These are phyloP conservation scores for Ceratobasidium sp. DNA, from an alignment of 1,284 basidiomycete species.

Conservation along the genomic window DNA sequence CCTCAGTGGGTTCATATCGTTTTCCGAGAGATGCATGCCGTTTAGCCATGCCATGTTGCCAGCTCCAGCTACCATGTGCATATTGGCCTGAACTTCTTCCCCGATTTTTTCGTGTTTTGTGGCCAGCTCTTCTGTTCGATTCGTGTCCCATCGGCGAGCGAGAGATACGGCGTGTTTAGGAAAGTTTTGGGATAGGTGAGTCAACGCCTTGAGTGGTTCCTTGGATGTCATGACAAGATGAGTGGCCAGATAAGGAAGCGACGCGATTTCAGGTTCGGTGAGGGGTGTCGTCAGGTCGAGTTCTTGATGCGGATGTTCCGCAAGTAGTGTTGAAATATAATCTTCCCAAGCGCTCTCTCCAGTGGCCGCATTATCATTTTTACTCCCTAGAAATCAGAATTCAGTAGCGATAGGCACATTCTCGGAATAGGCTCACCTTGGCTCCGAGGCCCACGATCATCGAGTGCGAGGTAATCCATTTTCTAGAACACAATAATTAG, in stretches of 20 bases:
- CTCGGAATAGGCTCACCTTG: conserved; percentile 33
- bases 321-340: conserved; percentile 44
- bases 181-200: conserved; percentile 83
- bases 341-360: conserved; percentile 51
- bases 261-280: conserved; percentile 65
- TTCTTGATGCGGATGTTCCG: conserved; percentile 51
- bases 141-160: conserved; percentile 59
- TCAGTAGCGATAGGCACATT: background rate
- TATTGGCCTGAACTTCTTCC: conserved; percentile 66
- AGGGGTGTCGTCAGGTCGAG: conserved; percentile 65
- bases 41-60: conserved; percentile 77
- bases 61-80: conserved; percentile 61
- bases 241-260: conserved; percentile 46
- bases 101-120: conserved; percentile 54
- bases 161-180: conserved; percentile 81
- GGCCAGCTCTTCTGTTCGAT: conserved; percentile 56
- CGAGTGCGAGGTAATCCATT: conserved; percentile 94
- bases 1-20: conserved; percentile 76
- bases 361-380: conserved; percentile 51
- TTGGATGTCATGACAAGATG: conserved; percentile 72
- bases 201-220: conserved; percentile 67
- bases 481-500: conserved; percentile 56
- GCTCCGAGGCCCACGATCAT: conserved; percentile 67
- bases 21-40: conserved; percentile 66
- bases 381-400: background rate